Base-by-base conservation (phyloP, 2,329 filamentous ascomycete genomes). In the Neocucurbitaria cava region DNA sequence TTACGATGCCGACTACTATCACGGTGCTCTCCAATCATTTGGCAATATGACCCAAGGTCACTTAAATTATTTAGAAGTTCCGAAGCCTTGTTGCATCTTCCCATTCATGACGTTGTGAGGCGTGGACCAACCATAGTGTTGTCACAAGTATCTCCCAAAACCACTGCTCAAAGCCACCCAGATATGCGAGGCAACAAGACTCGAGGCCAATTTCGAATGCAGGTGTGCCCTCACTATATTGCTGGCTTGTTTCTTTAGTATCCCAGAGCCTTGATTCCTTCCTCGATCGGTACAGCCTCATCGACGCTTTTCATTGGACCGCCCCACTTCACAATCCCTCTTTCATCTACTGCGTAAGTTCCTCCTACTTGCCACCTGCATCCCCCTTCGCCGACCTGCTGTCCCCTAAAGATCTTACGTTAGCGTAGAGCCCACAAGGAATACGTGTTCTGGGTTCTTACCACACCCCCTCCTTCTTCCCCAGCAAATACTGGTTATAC, bases 291-390 rank as follows among this genome's bases (percentile, higher is more conserved):
- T 30, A 74, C 64, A 11, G 60, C 54, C 26, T 75, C 70, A 41
- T 75, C 72, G 23, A 71, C 72, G 42, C 70, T 73, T 58, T 68
- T 61, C 72, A 75, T 75, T 0, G 71, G 70, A 15, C 60, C 64
- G 18, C 69, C 69, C 72, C 72, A 75, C 47, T 69, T 69, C 3
- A 75, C 66, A 8, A 71, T 59, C 2, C 72, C 72, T 36, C 65
- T 46, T 36, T 64, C 68, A 40, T 75, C 71, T 6, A 74, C 52
- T 9, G 71, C 70, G 59, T 68, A 75, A 15, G 66, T 63, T 7
- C 72, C 72, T 15, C 72, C 71, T 8, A 68, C 59, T 61, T 75
- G 72, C 72, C 72, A 75, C 46, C 72, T 62, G 38, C 70, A 73
- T 5, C 68, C 70, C 17, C 72, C 72, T 40, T 74, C 70, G 15